These are phyloP conservation scores for Rhexocercosporidium sp. DNA, from an alignment of 2,329 filamentous ascomycete genomes.

Conservation along the genomic window DNA sequence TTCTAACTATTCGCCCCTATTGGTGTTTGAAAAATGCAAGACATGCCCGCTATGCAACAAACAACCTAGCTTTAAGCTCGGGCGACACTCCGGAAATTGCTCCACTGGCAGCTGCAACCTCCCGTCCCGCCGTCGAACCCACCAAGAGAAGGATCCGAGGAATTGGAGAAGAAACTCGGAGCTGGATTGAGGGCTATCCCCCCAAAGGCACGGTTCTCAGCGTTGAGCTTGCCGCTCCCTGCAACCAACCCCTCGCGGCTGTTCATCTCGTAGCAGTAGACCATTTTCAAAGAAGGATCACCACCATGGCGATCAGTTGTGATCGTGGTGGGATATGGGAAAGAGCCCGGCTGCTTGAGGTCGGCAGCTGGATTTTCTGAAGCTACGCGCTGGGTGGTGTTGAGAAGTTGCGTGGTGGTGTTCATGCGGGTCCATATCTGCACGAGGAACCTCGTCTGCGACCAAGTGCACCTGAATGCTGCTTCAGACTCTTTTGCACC, in stretches of 20 bases:
- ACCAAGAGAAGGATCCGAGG: conserved; percentile 54
- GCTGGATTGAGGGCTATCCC: conserved; percentile 60
- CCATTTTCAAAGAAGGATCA: conserved; percentile 54
- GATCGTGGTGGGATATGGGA: conserved; percentile 68
- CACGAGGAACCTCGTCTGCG: conserved; percentile 65
- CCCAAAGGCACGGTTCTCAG: conserved; percentile 55
- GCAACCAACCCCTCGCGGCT: conserved; percentile 52
- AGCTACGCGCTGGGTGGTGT: conserved; percentile 27
- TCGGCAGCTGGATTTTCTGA: conserved; percentile 38
- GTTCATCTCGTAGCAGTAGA: conserved; percentile 59
- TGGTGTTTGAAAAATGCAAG: neutral
- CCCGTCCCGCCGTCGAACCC: conserved; percentile 68
- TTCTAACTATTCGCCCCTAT: neutral
- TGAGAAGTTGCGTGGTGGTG: conserved; percentile 50
- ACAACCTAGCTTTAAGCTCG: conserved; percentile 2
- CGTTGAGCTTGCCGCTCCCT: conserved; percentile 51
- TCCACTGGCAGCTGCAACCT: conserved; percentile 66
- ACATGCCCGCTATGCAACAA: conserved; percentile 3
- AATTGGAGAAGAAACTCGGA: conserved; percentile 42
- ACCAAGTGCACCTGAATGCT: conserved; percentile 61
- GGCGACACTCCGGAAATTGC: conserved; percentile 48
- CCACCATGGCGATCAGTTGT: conserved; percentile 68
- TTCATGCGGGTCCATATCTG: conserved; percentile 66
- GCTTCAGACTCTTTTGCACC: conserved; percentile 60
- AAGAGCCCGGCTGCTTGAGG: conserved; percentile 55